phyloP scores from a whole-genome alignment of 2,329 filamentous ascomycete genomes.

The Falciphora oryzae region DNA sequence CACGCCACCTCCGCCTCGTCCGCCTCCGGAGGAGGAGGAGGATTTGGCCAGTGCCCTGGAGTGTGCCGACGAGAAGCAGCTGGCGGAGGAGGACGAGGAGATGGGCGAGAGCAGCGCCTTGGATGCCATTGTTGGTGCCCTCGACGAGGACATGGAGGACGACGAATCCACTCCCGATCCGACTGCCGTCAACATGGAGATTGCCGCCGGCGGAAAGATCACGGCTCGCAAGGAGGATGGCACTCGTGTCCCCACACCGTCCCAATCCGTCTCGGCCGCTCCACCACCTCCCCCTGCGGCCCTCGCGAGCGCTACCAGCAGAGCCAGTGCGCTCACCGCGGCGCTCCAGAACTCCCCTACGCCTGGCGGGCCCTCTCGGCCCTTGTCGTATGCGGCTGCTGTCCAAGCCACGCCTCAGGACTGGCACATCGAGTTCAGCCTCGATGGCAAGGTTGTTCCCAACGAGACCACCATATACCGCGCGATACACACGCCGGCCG shows the following conservation, averaged over 20 bases:
- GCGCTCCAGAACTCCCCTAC: slow-evolving; percentile 39
- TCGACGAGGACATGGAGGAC: slow-evolving; percentile 80
- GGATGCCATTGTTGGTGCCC: slow-evolving; percentile 83
- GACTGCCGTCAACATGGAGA: slow-evolving; percentile 85
- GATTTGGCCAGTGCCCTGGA: slow-evolving; percentile 68
- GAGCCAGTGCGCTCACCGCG: slow-evolving; percentile 29
- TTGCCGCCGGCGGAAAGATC: slow-evolving; percentile 79
- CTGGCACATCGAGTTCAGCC: slow-evolving; percentile 95
- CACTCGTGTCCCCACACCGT: slow-evolving; percentile 76
- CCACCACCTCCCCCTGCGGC: slow-evolving; percentile 15
- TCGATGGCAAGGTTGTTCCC: slow-evolving; percentile 75
- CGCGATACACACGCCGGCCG: slow-evolving; percentile 66
- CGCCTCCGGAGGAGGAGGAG: slow-evolving; percentile 53
- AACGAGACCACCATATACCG: slow-evolving; percentile 96
- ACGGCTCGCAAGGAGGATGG: slow-evolving; percentile 91
- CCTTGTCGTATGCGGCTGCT: slow-evolving; percentile 79
- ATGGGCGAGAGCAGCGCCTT: slow-evolving; percentile 62
- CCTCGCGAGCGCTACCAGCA: slow-evolving; percentile 32
- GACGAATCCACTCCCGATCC: slow-evolving; percentile 68
- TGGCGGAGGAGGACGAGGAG: slow-evolving; percentile 68
- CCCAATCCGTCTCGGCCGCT: slow-evolving; percentile 37
- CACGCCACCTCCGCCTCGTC: slow-evolving; percentile 43
- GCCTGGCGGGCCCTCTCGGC: slow-evolving; percentile 51
- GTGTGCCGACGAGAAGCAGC: slow-evolving; percentile 84
- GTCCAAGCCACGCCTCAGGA: slow-evolving; percentile 78